Evolutionary conservation across 2,329 filamentous ascomycete species (phyloP).

Genomic region (Verticillium alfalfae): DNA sequence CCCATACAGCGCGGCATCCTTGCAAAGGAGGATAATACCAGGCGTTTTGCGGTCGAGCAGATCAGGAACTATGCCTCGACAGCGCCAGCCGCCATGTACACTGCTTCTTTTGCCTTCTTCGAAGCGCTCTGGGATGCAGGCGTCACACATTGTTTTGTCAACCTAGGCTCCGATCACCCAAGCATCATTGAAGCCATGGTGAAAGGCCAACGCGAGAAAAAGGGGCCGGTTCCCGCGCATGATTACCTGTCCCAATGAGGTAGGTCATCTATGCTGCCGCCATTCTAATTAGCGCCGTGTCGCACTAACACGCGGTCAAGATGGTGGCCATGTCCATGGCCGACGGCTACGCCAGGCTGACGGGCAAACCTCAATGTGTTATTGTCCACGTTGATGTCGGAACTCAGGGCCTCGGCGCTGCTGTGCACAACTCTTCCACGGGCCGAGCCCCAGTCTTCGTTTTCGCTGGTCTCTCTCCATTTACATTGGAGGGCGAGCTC

Average conservation of each 20-base stretch:
- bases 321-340: conserved; percentile 76
- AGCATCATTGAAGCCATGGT: conserved; percentile 70
- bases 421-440: conserved; percentile 66
- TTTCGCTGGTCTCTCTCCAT: conserved; percentile 66
- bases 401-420: conserved; percentile 65
- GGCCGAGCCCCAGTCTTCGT: conserved; percentile 66
- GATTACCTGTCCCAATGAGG: conserved; percentile 70
- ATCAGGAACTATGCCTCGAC: neutral
- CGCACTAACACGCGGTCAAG: conserved; percentile 25
- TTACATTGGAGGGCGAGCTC: conserved; percentile 67
- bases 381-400: conserved; percentile 72
- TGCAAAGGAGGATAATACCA: neutral
- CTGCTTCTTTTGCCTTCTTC: conserved; percentile 76
- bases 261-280: conserved; percentile 19
- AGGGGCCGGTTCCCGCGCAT: conserved; percentile 57
- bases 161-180: conserved; percentile 60
- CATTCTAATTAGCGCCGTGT: neutral
- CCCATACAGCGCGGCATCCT: neutral
- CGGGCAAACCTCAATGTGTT: conserved; percentile 63
- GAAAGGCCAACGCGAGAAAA: conserved; percentile 61
- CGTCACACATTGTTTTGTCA: conserved; percentile 55
- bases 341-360: conserved; percentile 65
- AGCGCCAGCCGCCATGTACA: conserved; percentile 46
- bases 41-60: neutral
- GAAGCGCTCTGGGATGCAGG: conserved; percentile 72